phyloP scores from a whole-genome alignment of 2,329 filamentous ascomycete genomes.

The Ophiostoma novo-ulmi region DNA sequence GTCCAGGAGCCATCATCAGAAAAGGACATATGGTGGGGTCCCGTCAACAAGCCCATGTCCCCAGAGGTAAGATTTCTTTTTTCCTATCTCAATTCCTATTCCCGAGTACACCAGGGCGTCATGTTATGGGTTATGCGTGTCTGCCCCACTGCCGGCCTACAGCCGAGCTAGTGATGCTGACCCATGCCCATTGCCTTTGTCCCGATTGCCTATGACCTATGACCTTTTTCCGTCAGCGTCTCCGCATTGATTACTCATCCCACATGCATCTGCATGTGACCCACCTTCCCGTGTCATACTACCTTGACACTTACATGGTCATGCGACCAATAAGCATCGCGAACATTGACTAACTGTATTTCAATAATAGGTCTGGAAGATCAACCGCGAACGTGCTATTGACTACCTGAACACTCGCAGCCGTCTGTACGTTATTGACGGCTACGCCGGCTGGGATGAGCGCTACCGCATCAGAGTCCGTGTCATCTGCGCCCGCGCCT shows the following conservation, averaged over 20 bases:
- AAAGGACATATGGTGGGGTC: conserved; percentile 96
- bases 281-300: background rate
- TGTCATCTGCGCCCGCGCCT: conserved; percentile 96
- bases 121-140: background rate
- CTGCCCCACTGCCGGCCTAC: conserved; percentile 23
- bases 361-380: conserved; percentile 80
- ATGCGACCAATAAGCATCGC: background rate
- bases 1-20: conserved; percentile 87
- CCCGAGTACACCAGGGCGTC: background rate
- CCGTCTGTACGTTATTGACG: conserved; percentile 97
- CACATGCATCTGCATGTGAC: conserved; percentile 14
- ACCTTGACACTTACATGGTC: background rate
- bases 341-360: background rate
- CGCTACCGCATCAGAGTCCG: conserved; percentile 97
- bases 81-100: background rate
- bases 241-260: conserved; percentile 8
- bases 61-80: conserved; percentile 68
- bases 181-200: background rate
- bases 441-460: conserved; percentile 96
- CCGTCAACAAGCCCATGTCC: conserved; percentile 98
- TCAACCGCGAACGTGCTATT: conserved; percentile 97
- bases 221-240: background rate
- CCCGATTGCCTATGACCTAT: background rate
- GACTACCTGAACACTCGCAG: conserved; percentile 99
- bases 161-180: conserved; percentile 25